Base-by-base conservation (phyloP, 345 rosid genomes). In the Moringa oleifera region DNA sequence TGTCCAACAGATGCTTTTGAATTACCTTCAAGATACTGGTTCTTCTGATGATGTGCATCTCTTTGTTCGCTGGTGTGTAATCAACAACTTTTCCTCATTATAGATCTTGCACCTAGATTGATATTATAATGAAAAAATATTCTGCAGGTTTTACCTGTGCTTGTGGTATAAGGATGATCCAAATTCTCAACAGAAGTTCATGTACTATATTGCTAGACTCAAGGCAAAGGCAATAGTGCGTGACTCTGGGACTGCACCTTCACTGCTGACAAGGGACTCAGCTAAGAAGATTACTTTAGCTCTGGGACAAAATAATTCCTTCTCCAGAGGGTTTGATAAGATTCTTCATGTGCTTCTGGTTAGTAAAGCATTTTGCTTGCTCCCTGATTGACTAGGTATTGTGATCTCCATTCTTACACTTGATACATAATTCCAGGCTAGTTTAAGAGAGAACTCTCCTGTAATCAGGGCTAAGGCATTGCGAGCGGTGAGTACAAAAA, bases 321-420 rank as follows among this genome's bases (percentile, higher is more conserved):
- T 94, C 73, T 84, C 87, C 66, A 84, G 99, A 80, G 99, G 99
- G 72, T 94, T 94, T 59, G 95, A 94, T 70, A 94, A 90, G 80
- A 90, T 94, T 74, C 93, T 90, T 72, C 80, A 85, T 71, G 60
- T 94, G 97, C 99, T 94, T 70, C 83, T 94, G 96, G 99, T 94
- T 61, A 76, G 99, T 80, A 33, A 41, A 49, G 41, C 50, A 67
- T 66, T 69, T 66, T 61, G 62, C 57, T 63, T 53, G 53, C 22
- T 60, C 66, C 53, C 72, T 59, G 21, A 53, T 58, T 77, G 56
- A 57, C 58, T 33, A 24, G 25, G 36, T 10, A 23, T 24, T 33
- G 18, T 28, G 45, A 53, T 58, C 7, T 53, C 76, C 53, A 60
- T 69, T 67, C 75, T 77, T 51, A 68, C 59, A 49, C 6, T 18